phyloP scores from a whole-genome alignment of 1,284 basidiomycete genomes.

The Caloboletus inedulis region DNA sequence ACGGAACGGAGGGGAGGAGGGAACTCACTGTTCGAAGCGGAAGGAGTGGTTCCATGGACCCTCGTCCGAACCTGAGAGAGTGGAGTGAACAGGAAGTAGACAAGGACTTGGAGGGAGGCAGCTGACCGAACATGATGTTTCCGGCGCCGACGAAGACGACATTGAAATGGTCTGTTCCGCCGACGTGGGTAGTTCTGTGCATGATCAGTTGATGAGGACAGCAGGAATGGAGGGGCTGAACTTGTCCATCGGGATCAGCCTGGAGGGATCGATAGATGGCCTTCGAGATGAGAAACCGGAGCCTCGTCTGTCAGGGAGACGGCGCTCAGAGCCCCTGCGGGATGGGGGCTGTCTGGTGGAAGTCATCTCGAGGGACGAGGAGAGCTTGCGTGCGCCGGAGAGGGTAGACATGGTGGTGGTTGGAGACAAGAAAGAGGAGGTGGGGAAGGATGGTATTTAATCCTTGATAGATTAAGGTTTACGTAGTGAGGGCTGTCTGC shows the following conservation, averaged over 20 bases:
- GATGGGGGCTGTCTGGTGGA: constrained; percentile 30
- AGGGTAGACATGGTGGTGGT: constrained; percentile 25
- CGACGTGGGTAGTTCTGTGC: constrained; percentile 51
- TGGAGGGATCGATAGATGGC: constrained; percentile 71
- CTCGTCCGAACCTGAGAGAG: constrained; percentile 66
- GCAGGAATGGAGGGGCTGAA: constrained; percentile 31
- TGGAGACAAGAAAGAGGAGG: not conserved
- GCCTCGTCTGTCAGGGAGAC: constrained; percentile 38
- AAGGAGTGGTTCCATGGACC: constrained; percentile 95
- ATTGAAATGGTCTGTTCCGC: constrained; percentile 74
- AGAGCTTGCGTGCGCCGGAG: constrained; percentile 27
- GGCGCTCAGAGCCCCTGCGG: constrained; percentile 36
- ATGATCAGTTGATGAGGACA: constrained; percentile 10
- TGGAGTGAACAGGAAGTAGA: constrained; percentile 9
- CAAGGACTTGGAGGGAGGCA: constrained; percentile 2
- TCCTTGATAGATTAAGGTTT: constrained; percentile 16
- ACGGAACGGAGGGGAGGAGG: not conserved
- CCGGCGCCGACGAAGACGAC: constrained; percentile 91
- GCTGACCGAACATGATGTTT: constrained; percentile 89
- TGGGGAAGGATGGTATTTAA: constrained; percentile 17
- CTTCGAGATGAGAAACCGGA: constrained; percentile 54
- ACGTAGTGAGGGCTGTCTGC: not conserved
- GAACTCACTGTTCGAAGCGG: constrained; percentile 82
- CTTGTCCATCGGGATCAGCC: constrained; percentile 78
- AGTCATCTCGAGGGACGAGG: constrained; percentile 35